These are phyloP conservation scores for Amoebophrya sp. DNA, from an alignment of 169 alveolate genomes.

Conservation along the genomic window DNA sequence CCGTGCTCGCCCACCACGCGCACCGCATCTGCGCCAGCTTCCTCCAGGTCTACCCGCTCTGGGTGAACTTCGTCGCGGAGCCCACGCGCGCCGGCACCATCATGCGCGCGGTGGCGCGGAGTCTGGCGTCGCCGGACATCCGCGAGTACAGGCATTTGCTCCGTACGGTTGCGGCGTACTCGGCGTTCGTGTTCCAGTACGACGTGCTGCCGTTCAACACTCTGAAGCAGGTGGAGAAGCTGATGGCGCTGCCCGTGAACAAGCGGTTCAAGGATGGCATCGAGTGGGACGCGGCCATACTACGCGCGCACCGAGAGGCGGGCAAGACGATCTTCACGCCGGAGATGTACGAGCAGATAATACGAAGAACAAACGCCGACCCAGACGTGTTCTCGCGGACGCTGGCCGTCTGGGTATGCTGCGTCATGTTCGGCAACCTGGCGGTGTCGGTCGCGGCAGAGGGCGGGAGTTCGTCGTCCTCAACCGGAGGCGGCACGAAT, in stretches of 20 bases:
- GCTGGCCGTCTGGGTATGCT: neutral
- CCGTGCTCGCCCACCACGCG: neutral
- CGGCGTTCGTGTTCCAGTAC: neutral
- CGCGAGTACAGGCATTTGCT: neutral
- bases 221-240: neutral
- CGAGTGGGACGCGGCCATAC: neutral
- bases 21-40: neutral
- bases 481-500: too few relatives aligned
- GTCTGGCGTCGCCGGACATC: neutral
- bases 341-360: neutral
- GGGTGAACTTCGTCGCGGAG: neutral
- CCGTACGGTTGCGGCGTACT: neutral
- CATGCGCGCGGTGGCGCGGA: neutral
- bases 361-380: neutral
- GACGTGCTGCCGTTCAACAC: neutral
- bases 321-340: neutral
- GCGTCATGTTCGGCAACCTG: neutral
- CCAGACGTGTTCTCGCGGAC: neutral
- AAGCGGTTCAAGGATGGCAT: neutral
- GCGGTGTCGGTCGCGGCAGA: neutral
- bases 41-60: neutral
- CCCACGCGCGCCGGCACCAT: neutral
- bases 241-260: neutral
- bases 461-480: too few relatives aligned
- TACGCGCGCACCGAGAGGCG: neutral